Conservation (phyloP, 768 basidiomycete species). For the Boletus reticulatus region DNA sequence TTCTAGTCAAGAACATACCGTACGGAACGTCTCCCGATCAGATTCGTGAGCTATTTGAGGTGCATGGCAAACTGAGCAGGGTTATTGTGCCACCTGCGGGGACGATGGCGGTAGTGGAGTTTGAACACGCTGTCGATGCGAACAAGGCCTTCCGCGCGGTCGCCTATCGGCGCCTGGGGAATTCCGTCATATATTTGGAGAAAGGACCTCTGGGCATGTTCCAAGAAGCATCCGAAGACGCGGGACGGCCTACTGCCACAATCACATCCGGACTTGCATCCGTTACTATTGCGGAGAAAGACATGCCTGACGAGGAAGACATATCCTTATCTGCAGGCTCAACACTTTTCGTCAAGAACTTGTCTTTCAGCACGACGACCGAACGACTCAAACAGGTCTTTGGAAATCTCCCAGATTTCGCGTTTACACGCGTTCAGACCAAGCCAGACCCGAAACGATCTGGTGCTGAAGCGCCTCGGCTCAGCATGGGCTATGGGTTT, state of each 20-base stretch:
- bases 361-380: conserved; percentile 87
- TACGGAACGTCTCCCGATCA: conserved; percentile 78
- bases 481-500: conserved; percentile 98
- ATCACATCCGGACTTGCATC: conserved; percentile 26
- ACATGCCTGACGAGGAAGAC: conserved; percentile 33
- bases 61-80: conserved; percentile 66
- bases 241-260: conserved; percentile 6
- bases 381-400: conserved; percentile 71
- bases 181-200: conserved; percentile 89
- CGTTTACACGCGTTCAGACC: conserved; percentile 87
- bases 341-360: conserved; percentile 93
- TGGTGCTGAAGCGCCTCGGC: conserved; percentile 40
- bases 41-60: conserved; percentile 76
- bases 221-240: conserved; percentile 36
- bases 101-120: conserved; percentile 91
- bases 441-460: conserved; percentile 79
- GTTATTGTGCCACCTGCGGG: conserved; percentile 90
- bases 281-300: conserved; percentile 46
- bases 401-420: conserved; percentile 71
- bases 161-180: conserved; percentile 85
- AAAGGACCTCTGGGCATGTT: conserved; percentile 89
- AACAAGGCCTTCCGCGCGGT: conserved; percentile 74
- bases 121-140: conserved; percentile 68
- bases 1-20: conserved; percentile 96
- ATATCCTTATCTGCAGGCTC: conserved; percentile 59